These are phyloP conservation scores for Rhizophora mangle DNA, from an alignment of 345 rosid genomes.

Conservation along the genomic window DNA sequence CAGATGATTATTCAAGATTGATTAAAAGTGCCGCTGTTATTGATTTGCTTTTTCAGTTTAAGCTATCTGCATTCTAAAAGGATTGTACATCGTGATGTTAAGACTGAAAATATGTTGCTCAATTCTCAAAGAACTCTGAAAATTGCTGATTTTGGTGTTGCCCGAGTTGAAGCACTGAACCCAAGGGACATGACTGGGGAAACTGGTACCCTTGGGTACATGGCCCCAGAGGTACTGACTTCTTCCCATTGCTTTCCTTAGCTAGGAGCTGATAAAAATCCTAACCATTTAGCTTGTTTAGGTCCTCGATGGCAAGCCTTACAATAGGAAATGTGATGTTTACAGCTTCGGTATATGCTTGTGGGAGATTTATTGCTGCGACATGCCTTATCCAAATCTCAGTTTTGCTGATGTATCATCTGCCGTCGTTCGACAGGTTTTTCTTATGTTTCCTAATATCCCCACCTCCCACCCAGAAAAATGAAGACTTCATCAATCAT, in stretches of 20 bases:
- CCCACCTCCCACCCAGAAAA: background rate
- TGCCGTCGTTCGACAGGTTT: conserved; percentile 35
- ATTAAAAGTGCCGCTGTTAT: background rate
- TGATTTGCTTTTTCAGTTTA: conserved; percentile 23
- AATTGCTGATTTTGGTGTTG: conserved; percentile 39
- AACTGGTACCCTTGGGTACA: conserved; percentile 38
- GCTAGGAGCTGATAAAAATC: conserved; percentile 2
- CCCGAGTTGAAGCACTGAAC: conserved; percentile 38
- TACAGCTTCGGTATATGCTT: conserved; percentile 39
- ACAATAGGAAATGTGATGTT: conserved; percentile 36
- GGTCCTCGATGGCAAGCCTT: conserved; percentile 37
- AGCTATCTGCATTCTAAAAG: conserved; percentile 33
- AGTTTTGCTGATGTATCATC: conserved; percentile 35
- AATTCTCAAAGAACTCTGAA: conserved; percentile 26
- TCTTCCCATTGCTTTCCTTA: background rate
- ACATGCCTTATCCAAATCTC: conserved; percentile 33
- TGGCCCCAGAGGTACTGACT: conserved; percentile 33
- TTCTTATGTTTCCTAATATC: background rate
- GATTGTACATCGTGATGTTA: conserved; percentile 40
- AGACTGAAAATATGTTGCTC: conserved; percentile 33
- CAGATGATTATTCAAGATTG: background rate
- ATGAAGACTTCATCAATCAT: background rate
- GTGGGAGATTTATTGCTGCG: conserved; percentile 35
- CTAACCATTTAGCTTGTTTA: conserved; percentile 2
- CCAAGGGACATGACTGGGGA: conserved; percentile 39